Percentiles rank a stretch among this genome's conserved stretches.
phyloP scores from a whole-genome alignment of 1,284 basidiomycete genomes.

The Boletellus deceptivus region DNA sequence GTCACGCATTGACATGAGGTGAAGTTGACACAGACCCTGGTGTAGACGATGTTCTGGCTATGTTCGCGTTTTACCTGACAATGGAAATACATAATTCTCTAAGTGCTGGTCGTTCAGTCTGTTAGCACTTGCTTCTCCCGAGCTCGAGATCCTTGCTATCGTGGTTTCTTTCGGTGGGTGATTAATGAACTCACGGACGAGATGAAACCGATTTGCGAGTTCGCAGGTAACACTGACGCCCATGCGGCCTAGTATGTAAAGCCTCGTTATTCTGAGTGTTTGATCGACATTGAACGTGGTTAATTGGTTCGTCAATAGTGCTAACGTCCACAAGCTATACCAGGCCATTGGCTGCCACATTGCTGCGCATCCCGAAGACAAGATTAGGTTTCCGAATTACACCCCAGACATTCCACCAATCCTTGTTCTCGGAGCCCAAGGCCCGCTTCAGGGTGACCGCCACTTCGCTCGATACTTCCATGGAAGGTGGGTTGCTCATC shows the following conservation, averaged over 20 bases:
- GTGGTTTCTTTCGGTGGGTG: conserved; percentile 70
- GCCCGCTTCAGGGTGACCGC: conserved; percentile 74
- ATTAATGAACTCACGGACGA: not conserved
- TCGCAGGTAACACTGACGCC: conserved; percentile 68
- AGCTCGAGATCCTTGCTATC: conserved; percentile 76
- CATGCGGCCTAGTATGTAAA: conserved; percentile 54
- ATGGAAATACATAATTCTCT: conserved; percentile 9
- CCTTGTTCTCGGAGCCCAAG: conserved; percentile 64
- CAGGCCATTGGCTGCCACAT: conserved; percentile 70
- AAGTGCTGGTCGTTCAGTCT: conserved; percentile 40
- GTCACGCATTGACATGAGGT: conserved; percentile 7
- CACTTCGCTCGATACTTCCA: conserved; percentile 89
- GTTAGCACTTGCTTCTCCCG: conserved; percentile 70
- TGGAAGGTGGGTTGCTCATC: conserved; percentile 51
- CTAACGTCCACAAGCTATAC: conserved; percentile 81
- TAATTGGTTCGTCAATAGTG: conserved; percentile 40
- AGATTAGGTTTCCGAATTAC: conserved; percentile 62
- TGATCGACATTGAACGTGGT: not conserved
- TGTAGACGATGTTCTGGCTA: conserved; percentile 87
- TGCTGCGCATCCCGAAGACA: conserved; percentile 52
- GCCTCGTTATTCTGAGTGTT: not conserved
- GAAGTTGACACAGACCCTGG: conserved; percentile 85
- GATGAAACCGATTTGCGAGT: not conserved
- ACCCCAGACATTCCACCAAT: conserved; percentile 50
- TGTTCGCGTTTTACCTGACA: conserved; percentile 31